Conservation (phyloP, 352 stramenopile species). For the Pythium scleroteichum region DNA sequence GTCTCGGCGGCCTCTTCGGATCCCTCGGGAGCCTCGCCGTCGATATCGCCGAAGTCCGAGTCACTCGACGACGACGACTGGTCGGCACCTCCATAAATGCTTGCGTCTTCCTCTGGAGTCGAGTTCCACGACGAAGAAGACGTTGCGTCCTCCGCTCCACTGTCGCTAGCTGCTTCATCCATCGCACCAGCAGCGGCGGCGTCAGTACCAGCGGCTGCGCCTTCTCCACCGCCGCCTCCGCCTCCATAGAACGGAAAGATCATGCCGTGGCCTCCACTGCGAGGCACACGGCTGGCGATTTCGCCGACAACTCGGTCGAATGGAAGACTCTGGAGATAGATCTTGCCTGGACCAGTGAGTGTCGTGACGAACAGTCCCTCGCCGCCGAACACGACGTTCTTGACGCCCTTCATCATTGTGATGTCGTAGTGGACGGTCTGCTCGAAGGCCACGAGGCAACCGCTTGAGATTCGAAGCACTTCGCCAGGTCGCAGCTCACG, state of each 20-base stretch:
- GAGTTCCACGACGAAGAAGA: slow-evolving; percentile 32
- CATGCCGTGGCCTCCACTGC: slow-evolving; percentile 72
- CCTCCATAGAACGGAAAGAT: slow-evolving; percentile 88
- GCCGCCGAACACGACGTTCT: slow-evolving; percentile 94
- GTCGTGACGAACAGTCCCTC: slow-evolving; percentile 95
- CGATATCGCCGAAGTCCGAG: slow-evolving; percentile 26
- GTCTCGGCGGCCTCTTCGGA: slow-evolving; percentile 29
- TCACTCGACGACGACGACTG: slow-evolving; percentile 1
- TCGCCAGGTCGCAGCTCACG: slow-evolving; percentile 87
- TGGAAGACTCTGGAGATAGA: slow-evolving; percentile 92
- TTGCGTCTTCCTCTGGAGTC: slow-evolving; percentile 36
- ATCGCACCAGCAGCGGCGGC: slow-evolving; percentile 17
- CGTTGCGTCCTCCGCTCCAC: background rate
- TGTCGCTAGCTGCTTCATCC: background rate
- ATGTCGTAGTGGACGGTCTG: slow-evolving; percentile 89
- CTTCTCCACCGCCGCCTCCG: slow-evolving; percentile 45
- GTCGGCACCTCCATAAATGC: slow-evolving; percentile 42
- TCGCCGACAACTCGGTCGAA: slow-evolving; percentile 92
- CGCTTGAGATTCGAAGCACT: slow-evolving; percentile 90
- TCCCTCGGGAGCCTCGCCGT: slow-evolving; percentile 23
- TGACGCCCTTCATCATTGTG: slow-evolving; percentile 90
- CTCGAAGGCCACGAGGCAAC: slow-evolving; percentile 91
- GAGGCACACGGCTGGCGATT: slow-evolving; percentile 88
- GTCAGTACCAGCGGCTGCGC: slow-evolving; percentile 31
- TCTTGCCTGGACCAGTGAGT: slow-evolving; percentile 87